These are phyloP conservation scores for Telfairia occidentalis DNA, from an alignment of 331 rosid genomes.

Conservation along the genomic window DNA sequence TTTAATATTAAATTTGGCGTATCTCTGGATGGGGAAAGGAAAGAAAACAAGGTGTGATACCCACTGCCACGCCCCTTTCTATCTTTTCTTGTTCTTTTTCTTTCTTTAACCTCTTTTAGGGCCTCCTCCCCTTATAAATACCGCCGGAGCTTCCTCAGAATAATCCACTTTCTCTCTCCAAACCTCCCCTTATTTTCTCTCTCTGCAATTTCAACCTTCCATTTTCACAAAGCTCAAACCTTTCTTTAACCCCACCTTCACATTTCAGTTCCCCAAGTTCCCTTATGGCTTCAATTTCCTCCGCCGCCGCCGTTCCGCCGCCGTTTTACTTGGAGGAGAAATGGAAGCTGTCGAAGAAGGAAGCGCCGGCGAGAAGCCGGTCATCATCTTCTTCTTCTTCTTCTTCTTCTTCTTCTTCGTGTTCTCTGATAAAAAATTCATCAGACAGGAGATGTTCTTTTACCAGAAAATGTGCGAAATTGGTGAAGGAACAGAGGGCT, in stretches of 20 bases:
- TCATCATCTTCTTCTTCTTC: slow-evolving; percentile 30
- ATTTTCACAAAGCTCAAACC: background rate
- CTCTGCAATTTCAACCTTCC: background rate
- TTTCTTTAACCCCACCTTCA: slow-evolving; percentile 4
- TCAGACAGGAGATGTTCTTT: slow-evolving; percentile 54
- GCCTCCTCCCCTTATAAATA: slow-evolving; percentile 4
- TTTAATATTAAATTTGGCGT: no score
- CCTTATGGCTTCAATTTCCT: background rate
- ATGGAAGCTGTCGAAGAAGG: slow-evolving; percentile 76
- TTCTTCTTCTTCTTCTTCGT: slow-evolving; percentile 25
- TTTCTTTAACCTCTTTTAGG: background rate
- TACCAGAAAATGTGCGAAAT: slow-evolving; percentile 61
- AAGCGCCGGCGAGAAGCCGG: slow-evolving; percentile 37
- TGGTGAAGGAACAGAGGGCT: slow-evolving; percentile 89
- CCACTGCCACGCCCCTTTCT: slow-evolving; percentile 27
- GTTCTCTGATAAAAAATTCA: slow-evolving; percentile 38
- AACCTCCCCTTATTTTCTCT: background rate
- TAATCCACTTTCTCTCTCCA: background rate
- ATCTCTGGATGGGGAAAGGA: slow-evolving; percentile 16
- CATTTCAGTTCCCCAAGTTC: background rate
- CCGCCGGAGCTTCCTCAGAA: background rate
- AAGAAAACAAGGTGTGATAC: slow-evolving; percentile 29
- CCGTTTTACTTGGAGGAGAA: slow-evolving; percentile 67
- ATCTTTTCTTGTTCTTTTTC: no score
- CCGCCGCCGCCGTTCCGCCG: slow-evolving; percentile 19